Base-by-base conservation (phyloP, 768 basidiomycete species). In the Mycena capillaripes region DNA sequence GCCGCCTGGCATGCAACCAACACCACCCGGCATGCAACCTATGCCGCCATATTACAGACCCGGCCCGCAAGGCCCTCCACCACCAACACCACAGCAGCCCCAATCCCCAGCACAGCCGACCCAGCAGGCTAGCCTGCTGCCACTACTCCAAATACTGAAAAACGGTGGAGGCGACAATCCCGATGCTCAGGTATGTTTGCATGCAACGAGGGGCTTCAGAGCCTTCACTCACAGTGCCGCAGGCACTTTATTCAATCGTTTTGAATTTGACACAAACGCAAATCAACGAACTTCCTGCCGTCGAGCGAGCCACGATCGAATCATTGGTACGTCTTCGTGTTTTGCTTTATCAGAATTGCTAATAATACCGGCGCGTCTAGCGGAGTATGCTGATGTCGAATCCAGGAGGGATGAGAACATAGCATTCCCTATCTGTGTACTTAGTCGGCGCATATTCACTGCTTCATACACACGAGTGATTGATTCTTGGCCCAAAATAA, bases 261-360 rank as follows among this genome's bases (percentile, higher is more conserved):
- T 83, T n/a, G 70, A 82, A 21, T 79, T 86, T 21, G 85, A 87
- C 32, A 84, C 91, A 68, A 86, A 84, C 76, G 87, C 91, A 58
- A 80, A 83, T 32, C 89, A 93, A 75, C 86, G 89, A 72, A 7
- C 62, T 76, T 83, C 88, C 72, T 67, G 82, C 73, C 27, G 23
- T 48, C n/a, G 75, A 77, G 1, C 69, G 76, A 17, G 68, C 29
- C 1, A 59, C 55, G 50, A 56, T 81, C 83, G 65, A 72, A 80
- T 77, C 40, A 14, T 44, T 36, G 23, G 42, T 66, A 38, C 50
- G 66, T 30, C 38, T 67, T 60, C 61, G 46, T 21, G 34, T 36
- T 66, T 44, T 65, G 63, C 36, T 27, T 58, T 42, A 23, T 44
- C 7, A 29, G 56, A 70, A 50, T 32, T 70, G 59, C 64, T 74